These are phyloP conservation scores for Abrus precatorius DNA, from an alignment of 306 rosid genomes.

Conservation along the genomic window DNA sequence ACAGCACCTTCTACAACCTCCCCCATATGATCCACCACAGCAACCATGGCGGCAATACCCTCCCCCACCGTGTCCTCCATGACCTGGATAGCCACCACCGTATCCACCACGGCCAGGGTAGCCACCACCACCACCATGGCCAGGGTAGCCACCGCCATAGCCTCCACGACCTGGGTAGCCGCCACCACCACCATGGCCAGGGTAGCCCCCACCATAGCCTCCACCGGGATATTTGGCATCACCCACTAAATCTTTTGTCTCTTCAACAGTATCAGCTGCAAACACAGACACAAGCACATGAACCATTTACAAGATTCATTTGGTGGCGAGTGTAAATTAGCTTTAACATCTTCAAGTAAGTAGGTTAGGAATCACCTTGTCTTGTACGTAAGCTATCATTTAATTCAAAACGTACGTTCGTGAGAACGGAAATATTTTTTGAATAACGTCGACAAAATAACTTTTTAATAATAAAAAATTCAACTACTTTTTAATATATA, in stretches of 20 bases:
- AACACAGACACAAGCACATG: neutral
- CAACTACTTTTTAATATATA: too few species aligned
- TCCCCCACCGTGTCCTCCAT: slow-evolving; percentile 41
- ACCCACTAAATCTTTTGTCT: slow-evolving; percentile 4
- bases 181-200: neutral
- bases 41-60: slow-evolving; percentile 60
- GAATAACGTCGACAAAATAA: too few species aligned
- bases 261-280: slow-evolving; percentile 26
- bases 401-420: too few species aligned
- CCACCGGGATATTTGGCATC: slow-evolving; percentile 45
- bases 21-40: slow-evolving; percentile 48
- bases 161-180: slow-evolving; percentile 16
- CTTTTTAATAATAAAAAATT: too few species aligned
- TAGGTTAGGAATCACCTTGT: too few species aligned
- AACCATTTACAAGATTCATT: neutral
- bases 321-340: too few species aligned
- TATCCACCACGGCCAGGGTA: neutral
- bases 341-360: too few species aligned
- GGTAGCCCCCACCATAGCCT: neutral
- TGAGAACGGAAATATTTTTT: too few species aligned
- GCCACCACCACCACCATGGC: neutral
- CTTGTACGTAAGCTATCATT: too few species aligned
- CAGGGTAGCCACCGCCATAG: neutral
- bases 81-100: neutral
- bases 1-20: slow-evolving; percentile 61